Evolutionary conservation across 208 protist species (phyloP), one percentile per base, ranked within the genome.

Genomic region (Trypanosoma rangeli): DNA sequence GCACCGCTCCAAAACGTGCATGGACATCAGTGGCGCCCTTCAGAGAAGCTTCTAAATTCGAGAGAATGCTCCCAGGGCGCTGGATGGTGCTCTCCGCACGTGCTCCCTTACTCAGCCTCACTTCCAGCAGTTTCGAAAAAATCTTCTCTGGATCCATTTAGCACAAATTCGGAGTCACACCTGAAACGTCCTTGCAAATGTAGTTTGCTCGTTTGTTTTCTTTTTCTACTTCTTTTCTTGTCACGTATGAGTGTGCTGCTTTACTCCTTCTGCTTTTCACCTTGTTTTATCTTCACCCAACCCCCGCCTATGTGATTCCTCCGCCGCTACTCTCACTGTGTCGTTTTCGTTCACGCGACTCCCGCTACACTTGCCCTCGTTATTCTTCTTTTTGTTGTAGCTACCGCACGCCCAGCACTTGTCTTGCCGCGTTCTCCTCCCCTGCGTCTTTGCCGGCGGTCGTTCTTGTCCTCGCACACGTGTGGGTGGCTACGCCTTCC

Each of bases 91-190:
- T 64, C 15, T 35, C 58, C 24, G 66, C 55, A 29, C 71, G 71
- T 35, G 46, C 58, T 5, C 71, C 71, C 15, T 76, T 59, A 35
- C 71, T 70, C 37, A 76, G 49, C 42, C 70, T 76, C 7, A 76
- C 48, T 15, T 28, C 13, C 7, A 46, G 52, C 50, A 76, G 61
- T 57, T 76, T 52, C 29, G 62, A 63, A 16, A 63, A 49, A 50
- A 76, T 22, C 20, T 28, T 59, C 9, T 39, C 15, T n/a, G 64
- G 29, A 35, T 63, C 46, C 71, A 76, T 76, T 42, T 54, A 16
- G 26, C 4, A 31, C 24, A 20, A 49, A 44, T 24, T 31, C 58
- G 58, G 10, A 26, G 18, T 59, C 31, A 28, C 54, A 42, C 8
- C 16, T 28, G 54, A 31, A 3, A 18, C 54, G 28, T 59, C 26